phyloP scores from a whole-genome alignment of 1,139 yeast species.

The Yamadazyma spencermartinsiae region DNA sequence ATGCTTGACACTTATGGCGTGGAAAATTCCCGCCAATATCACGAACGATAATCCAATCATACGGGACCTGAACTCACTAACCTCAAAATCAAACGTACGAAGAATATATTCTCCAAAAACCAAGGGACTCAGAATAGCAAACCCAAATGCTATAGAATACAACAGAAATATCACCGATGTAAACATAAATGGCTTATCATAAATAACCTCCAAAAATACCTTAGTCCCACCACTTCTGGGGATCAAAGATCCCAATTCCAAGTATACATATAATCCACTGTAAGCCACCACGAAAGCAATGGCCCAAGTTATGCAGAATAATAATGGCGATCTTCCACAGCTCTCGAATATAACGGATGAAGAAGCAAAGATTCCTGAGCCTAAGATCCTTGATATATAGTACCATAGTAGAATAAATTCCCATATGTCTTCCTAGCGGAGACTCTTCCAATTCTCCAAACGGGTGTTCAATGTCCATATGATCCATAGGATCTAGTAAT shows the following conservation, averaged over 20 bases:
- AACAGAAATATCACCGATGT: constrained; percentile 59
- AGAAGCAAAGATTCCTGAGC: constrained; percentile 75
- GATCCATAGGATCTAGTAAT: constrained; percentile 4
- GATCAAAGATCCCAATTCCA: constrained; percentile 68
- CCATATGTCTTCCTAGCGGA: constrained; percentile 76
- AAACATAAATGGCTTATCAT: constrained; percentile 57
- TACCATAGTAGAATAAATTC: constrained; percentile 63
- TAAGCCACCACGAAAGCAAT: constrained; percentile 61
- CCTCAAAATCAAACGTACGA: constrained; percentile 45
- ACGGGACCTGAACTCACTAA: constrained; percentile 41
- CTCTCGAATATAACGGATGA: constrained; percentile 67
- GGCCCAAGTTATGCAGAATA: constrained; percentile 63
- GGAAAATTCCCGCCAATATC: constrained; percentile 44
- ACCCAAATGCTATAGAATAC: constrained; percentile 62
- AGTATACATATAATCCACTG: constrained; percentile 63
- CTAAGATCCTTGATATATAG: constrained; percentile 69
- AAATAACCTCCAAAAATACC: constrained; percentile 66
- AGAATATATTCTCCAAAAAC: constrained; percentile 71
- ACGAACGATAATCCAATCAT: constrained; percentile 46
- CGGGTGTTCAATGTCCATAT: constrained; percentile 15
- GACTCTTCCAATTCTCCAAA: constrained; percentile 45
- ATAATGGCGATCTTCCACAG: constrained; percentile 63
- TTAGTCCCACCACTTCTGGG: constrained; percentile 78
- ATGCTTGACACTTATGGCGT: constrained; percentile 53
- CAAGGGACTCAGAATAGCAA: constrained; percentile 62